These are phyloP conservation scores for Beauveria rudraprayagi DNA, from an alignment of 2,329 filamentous ascomycete species.

Conservation along the genomic window DNA sequence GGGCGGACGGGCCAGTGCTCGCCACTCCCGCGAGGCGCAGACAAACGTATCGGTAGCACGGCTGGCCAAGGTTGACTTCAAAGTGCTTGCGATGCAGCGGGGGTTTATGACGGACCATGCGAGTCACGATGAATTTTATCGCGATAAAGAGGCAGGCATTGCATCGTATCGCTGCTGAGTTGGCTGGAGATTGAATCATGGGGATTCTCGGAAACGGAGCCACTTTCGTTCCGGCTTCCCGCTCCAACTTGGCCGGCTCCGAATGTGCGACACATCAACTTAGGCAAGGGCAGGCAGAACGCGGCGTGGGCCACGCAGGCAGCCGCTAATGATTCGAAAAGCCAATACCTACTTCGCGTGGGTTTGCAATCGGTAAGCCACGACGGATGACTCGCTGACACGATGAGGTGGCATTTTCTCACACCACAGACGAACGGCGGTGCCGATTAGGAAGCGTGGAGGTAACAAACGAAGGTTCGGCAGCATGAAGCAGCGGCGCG, in stretches of 20 bases:
- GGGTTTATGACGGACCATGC: neutral
- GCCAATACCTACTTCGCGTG: neutral
- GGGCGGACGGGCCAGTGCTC: neutral
- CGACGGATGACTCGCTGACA: neutral
- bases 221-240: slow-evolving; percentile 6
- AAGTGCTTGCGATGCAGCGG: neutral
- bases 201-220: neutral
- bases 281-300: neutral
- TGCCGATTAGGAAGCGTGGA: slow-evolving; percentile 7
- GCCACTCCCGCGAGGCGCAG: neutral
- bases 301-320: neutral
- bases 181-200: neutral
- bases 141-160: neutral
- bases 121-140: neutral
- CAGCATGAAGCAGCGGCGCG: neutral
- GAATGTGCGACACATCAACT: neutral
- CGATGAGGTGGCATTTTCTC: neutral
- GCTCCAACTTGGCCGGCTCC: slow-evolving; percentile 1
- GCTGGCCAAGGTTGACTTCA: neutral
- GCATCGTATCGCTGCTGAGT: neutral
- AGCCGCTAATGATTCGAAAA: neutral
- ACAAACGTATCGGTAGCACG: neutral
- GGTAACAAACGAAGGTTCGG: slow-evolving; percentile 2
- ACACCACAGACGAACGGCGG: slow-evolving; percentile 1
- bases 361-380: neutral